A percentile compares a stretch with the other conserved stretches of the same genome.
Conservation (phyloP, 192 early-diverging fungal species). For the Coemansia sp. region DNA sequence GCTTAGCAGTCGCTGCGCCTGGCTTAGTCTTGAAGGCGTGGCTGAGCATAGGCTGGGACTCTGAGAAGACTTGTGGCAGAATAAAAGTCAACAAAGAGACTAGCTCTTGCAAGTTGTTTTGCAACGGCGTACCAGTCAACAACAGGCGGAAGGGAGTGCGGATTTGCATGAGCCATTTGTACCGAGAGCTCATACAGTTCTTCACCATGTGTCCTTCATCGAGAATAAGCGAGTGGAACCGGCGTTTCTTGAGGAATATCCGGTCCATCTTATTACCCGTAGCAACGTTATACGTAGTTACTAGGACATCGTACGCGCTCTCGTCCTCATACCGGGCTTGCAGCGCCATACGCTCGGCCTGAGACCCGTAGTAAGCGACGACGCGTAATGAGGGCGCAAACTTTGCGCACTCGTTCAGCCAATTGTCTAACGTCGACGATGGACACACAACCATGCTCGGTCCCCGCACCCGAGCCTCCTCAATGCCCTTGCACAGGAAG, state of each 20-base stretch:
- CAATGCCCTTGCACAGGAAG: conserved; percentile 64
- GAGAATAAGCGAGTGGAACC: conserved; percentile 73
- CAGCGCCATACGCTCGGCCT: conserved; percentile 60
- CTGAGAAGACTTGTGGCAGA: conserved; percentile 76
- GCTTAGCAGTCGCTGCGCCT: background rate
- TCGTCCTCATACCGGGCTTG: conserved; percentile 61
- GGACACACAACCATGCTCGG: conserved; percentile 87
- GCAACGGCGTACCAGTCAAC: conserved; percentile 83
- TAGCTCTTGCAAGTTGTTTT: conserved; percentile 92
- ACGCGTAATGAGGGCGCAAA: conserved; percentile 68
- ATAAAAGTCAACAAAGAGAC: conserved; percentile 85
- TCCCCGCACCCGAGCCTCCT: conserved; percentile 39
- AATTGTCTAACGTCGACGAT: conserved; percentile 89
- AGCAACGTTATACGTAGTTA: conserved; percentile 86
- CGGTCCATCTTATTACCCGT: conserved; percentile 73
- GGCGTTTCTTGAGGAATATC: conserved; percentile 67
- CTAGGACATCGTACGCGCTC: conserved; percentile 63
- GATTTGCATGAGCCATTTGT: conserved; percentile 75
- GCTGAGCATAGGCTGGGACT: conserved; percentile 52
- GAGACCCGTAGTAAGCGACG: conserved; percentile 65
- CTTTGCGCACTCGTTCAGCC: conserved; percentile 83
- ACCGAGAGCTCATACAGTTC: conserved; percentile 79
- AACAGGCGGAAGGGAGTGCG: conserved; percentile 66
- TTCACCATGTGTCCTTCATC: conserved; percentile 95
- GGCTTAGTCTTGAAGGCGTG: conserved; percentile 53